Evolutionary conservation across 1,284 basidiomycete genomes (phyloP), one percentile per base, ranked within the genome.

Genomic region (Apiotrichum sp.): DNA sequence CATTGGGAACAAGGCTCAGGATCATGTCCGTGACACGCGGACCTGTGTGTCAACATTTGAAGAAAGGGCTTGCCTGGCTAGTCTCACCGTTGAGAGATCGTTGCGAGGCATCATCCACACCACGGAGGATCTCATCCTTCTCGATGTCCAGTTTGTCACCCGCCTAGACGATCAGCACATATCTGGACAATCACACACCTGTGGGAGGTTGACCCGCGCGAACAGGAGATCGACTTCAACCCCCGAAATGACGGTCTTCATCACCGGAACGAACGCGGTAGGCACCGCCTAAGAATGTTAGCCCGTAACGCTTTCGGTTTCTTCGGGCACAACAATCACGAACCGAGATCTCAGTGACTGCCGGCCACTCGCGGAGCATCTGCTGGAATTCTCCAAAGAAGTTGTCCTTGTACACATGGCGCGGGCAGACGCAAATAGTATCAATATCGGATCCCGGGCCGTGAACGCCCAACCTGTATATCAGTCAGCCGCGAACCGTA

Each of bases 21-120:
- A 98, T 97, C 74, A 96, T 90, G 72, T 98, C 95, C 22, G 91
- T 96, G 33, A 98, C 93, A 53, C 96, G 84, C 47, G 93, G 96
- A 61, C 93, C 90, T 93, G 69, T 38, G 0, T 16, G 29, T 62
- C 35, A 66, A 14, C 22, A 33, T n/a, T 36, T 35, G 46, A 39
- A 51, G 6, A 38, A 34, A 7, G 13, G 9, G 31, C 32, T 22
- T 22, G 22, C 22, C 22, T 22, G 22, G 22, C 22, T 22, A 47
- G 72, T 7, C 81, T 45, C 63, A 88, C 92, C 95, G 72, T 91
- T 91, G 63, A 99, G 79, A 84, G 91, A 95, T 69, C 95, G 83
- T 54, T 98, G 88, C 72, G 91, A 95, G 65, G 89, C 82, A 66
- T 98, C 96, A 71, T 98, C 96, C 61, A 98, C 78, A 72, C 93